Base-by-base conservation (phyloP, 176 grass and related monocot species). In the Aechmea fasciata region DNA sequence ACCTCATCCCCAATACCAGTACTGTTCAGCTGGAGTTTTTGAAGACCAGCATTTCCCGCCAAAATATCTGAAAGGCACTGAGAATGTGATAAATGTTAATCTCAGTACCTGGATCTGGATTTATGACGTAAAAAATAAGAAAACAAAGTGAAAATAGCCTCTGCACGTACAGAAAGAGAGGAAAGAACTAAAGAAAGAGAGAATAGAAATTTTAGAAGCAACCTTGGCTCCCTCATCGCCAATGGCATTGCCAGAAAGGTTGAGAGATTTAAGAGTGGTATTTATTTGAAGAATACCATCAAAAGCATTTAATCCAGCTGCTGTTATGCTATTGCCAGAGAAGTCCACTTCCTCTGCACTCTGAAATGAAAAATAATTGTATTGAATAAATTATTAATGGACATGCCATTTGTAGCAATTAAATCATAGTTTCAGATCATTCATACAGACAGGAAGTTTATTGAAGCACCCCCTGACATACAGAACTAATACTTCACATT, bases 151-250 rank as follows among this genome's bases (percentile, higher is more conserved):
- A n/a, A 17, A 61, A 41, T 41, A 19, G 55, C 10, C n/a, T 57
- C 52, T 19, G 7, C 15, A 9, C 20, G 55, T 10, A 59, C 3
- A 3, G 10, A 18, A 59, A 61, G 7, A 61, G 9, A 22, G 17
- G n/a, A 61, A 61, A 10, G 15, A 61, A 9, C 15, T n/a, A 61
- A 61, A 18, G 7, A 18, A 19, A 61, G 17, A 61, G n/a, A 71
- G 18, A 33, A 51, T 61, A 79, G 33, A 84, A 72, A 73, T 77
- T 78, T 13, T 74, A 80, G 80, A 85, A 75, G 20, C 53, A 71
- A 99, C 94, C 89, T 93, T 99, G 82, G 89, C 89, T 90, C 94
- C 94, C 87, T 99, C 94, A 83, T 99, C 94, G 71, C 94, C 87
- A 78, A 99, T 85, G 28, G 76, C 66, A 74, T 99, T 99, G 73